Conservation (phyloP, 163 green algal species). For the Smithsoniella earleae region DNA sequence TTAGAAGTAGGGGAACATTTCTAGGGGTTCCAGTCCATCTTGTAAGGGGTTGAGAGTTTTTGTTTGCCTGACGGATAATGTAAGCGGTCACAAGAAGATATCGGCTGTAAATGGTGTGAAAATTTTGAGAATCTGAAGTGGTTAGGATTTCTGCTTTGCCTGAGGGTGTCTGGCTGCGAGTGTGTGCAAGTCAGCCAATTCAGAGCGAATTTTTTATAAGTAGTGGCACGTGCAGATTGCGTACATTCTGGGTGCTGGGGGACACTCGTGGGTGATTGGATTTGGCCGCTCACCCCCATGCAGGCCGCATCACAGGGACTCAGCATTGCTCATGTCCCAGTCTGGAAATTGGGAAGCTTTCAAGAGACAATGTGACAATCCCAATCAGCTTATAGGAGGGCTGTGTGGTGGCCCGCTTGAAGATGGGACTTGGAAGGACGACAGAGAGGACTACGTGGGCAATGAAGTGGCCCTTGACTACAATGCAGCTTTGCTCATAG, state of each 20-base stretch:
- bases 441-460: slow-evolving; percentile 36
- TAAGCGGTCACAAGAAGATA: no score
- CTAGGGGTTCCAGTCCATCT: no score
- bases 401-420: slow-evolving; percentile 41
- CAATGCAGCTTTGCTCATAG: slow-evolving; percentile 39
- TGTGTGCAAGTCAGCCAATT: no score
- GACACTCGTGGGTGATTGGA: slow-evolving; percentile 22
- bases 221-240: no score
- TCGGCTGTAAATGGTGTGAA: no score
- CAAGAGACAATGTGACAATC: not conserved
- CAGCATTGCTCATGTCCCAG: not conserved
- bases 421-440: slow-evolving; percentile 38
- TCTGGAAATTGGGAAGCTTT: slow-evolving; percentile 20
- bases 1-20: no score
- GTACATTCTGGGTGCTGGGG: slow-evolving; percentile 25
- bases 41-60: no score
- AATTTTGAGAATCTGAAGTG: no score
- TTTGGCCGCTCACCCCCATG: not conserved
- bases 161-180: no score
- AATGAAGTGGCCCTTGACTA: slow-evolving; percentile 47
- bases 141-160: no score
- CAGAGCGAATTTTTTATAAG: no score
- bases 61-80: no score
- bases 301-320: slow-evolving; percentile 26
- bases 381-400: slow-evolving; percentile 33